A percentile compares a stretch with the other conserved stretches of the same genome.
phyloP scores from a whole-genome alignment of 441 rosid genomes.

The Euphorbia celastroides region DNA sequence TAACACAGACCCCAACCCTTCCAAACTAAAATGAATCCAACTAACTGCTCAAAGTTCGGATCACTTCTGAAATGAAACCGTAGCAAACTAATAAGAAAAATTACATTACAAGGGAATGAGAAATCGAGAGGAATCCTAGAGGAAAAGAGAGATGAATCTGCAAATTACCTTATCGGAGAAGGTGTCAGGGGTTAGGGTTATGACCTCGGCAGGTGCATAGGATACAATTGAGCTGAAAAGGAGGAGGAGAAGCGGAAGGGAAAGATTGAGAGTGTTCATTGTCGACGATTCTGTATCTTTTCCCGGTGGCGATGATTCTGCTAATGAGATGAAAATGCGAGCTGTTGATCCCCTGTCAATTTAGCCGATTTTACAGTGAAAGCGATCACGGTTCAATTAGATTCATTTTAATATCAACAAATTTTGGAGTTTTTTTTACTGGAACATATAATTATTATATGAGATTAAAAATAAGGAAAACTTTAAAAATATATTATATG shows the following conservation, averaged over 20 bases:
- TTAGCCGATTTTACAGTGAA: too few species aligned
- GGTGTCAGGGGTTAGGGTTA: conserved; percentile 78
- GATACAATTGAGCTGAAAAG: conserved; percentile 1
- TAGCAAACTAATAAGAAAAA: background rate
- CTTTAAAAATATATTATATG: too few species aligned
- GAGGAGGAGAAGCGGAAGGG: background rate
- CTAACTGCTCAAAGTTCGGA: background rate
- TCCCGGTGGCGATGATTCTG: too few species aligned
- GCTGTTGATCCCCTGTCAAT: too few species aligned
- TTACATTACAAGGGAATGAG: background rate
- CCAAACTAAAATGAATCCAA: background rate
- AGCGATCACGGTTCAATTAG: too few species aligned
- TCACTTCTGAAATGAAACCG: background rate
- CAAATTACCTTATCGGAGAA: conserved; percentile 79
- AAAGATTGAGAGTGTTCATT: background rate
- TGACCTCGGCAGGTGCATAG: conserved; percentile 54
- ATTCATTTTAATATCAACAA: too few species aligned
- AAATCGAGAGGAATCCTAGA: background rate
- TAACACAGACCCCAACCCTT: background rate
- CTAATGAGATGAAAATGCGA: too few species aligned
- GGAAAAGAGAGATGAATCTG: background rate
- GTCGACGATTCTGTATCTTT: background rate
- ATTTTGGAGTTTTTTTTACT: too few species aligned
- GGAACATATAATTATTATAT: too few species aligned
- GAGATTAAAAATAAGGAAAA: too few species aligned